Base-by-base conservation (phyloP, 305 asterid species). In the Fraxinus dipetala region DNA sequence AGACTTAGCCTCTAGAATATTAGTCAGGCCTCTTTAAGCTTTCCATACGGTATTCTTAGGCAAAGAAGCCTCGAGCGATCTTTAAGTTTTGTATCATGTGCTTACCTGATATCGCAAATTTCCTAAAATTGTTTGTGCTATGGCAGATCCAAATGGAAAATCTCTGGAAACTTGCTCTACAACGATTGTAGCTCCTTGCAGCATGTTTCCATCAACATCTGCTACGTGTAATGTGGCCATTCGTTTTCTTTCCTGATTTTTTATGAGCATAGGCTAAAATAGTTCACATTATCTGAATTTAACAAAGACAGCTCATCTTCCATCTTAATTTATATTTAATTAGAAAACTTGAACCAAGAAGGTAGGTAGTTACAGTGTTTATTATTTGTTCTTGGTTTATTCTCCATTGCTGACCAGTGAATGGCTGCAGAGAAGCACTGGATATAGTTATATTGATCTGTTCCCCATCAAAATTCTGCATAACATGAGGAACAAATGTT, bases 91-190 rank as follows among this genome's bases (percentile, higher is more conserved):
- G 75, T 30, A 70, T 70, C 18, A 30, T 31, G 40, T 70, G 75
- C 24, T 70, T 70, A 89, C 96, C 91, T 91, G 98, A 77, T 94
- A 93, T 0, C 56, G 88, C 22, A 79, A 5, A 75, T 93, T 89
- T 76, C 88, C 91, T 4, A 93, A 83, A 82, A 94, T 92, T 78
- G 90, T 87, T 31, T 84, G 79, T 5, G 97, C 90, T 38, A 94
- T 94, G 9, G 98, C 97, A 63, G 95, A 93, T 84, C 98, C 97
- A 78, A 93, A 90, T 31, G 93, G 97, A 84, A 94, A 94, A 45
- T 92, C 97, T 65, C 84, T 92, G 3, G 95, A 91, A 30, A 88
- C 72, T 79, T 91, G 98, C 80, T 90, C 87, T 20, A 92, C 51
- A 79, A 80, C 88, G 34, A 94, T 14, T 2, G 79, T 20, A 56